Percentiles rank a stretch among this genome's conserved stretches.
Evolutionary conservation across 1,284 basidiomycete species (phyloP).

Genomic region (Ceratobasidium sp.): DNA sequence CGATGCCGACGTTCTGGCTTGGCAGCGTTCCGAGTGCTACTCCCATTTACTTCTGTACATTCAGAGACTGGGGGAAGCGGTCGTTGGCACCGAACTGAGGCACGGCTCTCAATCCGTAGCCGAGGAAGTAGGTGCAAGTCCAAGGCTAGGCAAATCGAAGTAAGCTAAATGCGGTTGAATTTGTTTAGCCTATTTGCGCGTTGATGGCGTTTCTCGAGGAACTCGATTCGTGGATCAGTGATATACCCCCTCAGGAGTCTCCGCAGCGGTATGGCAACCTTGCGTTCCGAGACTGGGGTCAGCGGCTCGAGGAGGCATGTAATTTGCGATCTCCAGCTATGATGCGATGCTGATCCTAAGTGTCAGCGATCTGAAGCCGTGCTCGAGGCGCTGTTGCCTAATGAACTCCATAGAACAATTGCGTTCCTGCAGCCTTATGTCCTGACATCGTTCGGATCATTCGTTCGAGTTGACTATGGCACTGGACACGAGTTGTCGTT

Average conservation of each 20-base stretch:
- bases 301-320: constrained; percentile 76
- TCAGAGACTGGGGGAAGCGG: constrained; percentile 72
- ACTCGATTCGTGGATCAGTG: constrained; percentile 81
- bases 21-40: constrained; percentile 75
- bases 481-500: constrained; percentile 95
- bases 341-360: constrained; percentile 24
- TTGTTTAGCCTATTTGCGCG: constrained; percentile 56
- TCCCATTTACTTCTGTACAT: constrained; percentile 75
- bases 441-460: constrained; percentile 87
- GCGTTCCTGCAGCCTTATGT: constrained; percentile 78
- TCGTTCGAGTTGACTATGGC: constrained; percentile 93
- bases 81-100: constrained; percentile 61
- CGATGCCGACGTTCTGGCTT: constrained; percentile 71
- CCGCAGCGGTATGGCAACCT: constrained; percentile 95
- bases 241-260: constrained; percentile 78
- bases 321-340: constrained; percentile 18
- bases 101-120: background rate
- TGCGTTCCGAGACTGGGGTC: constrained; percentile 89
- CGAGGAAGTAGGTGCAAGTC: constrained; percentile 33
- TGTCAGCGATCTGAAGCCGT: constrained; percentile 66
- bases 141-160: constrained; percentile 50
- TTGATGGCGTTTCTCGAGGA: constrained; percentile 69
- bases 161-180: constrained; percentile 49
- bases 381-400: constrained; percentile 61
- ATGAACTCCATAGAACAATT: constrained; percentile 57